These are phyloP conservation scores for Aspergillus sclerotioniger DNA, from an alignment of 495 filamentous ascomycete genomes.

Conservation along the genomic window DNA sequence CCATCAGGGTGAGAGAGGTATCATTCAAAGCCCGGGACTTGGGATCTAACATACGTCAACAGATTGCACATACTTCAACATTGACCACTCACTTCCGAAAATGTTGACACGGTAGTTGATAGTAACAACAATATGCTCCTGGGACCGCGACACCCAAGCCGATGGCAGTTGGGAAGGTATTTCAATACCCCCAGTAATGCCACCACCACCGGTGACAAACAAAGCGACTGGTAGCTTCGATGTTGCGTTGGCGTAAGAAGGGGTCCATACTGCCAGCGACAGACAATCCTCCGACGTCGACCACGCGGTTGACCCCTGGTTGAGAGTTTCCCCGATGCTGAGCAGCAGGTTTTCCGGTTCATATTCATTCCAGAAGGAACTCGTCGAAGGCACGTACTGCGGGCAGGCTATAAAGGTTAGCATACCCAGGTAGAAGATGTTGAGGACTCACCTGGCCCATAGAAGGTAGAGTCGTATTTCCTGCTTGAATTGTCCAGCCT, in stretches of 20 bases:
- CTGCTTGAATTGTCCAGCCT: constrained; percentile 9
- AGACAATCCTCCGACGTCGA: constrained; percentile 22
- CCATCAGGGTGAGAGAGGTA: constrained; percentile 53
- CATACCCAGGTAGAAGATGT: not conserved
- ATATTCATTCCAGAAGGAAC: constrained; percentile 18
- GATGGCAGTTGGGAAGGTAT: constrained; percentile 44
- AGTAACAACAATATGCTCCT: constrained; percentile 53
- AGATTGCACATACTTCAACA: constrained; percentile 25
- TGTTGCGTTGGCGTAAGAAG: constrained; percentile 6
- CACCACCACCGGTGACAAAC: constrained; percentile 18
- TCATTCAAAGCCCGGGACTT: constrained; percentile 24
- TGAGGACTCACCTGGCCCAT: constrained; percentile 3
- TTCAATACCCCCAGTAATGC: constrained; percentile 35
- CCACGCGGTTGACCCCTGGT: constrained; percentile 18
- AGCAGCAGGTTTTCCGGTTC: constrained; percentile 14
- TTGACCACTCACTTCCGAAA: constrained; percentile 27
- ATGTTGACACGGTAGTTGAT: constrained; percentile 42
- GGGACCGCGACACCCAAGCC: constrained; percentile 43
- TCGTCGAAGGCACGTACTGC: constrained; percentile 9
- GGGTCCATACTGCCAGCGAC: constrained; percentile 22
- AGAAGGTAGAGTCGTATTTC: constrained; percentile 12
- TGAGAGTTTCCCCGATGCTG: constrained; percentile 12
- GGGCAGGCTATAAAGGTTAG: constrained; percentile 4
- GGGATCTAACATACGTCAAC: constrained; percentile 11
- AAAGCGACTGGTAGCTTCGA: constrained; percentile 19